phyloP scores from a whole-genome alignment of 345 rosid species.

The Melaleuca quinquenervia region DNA sequence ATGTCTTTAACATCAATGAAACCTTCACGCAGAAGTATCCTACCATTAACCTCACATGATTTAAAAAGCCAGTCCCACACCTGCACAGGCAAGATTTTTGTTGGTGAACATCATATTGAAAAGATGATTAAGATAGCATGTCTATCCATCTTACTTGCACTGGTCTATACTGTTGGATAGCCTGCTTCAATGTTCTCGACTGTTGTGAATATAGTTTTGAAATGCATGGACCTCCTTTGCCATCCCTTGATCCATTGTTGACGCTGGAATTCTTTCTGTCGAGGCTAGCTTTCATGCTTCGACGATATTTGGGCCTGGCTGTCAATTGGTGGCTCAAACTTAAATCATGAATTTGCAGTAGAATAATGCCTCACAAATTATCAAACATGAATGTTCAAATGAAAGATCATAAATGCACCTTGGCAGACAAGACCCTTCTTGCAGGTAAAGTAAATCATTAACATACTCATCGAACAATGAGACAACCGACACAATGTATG shows the following conservation, averaged over 20 bases:
- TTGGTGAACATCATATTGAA: not conserved
- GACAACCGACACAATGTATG: constrained; percentile 49
- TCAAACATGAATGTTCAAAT: not conserved
- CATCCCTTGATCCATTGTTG: constrained; percentile 18
- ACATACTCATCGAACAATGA: constrained; percentile 75
- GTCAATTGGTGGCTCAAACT: constrained; percentile 20
- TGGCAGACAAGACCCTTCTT: constrained; percentile 75
- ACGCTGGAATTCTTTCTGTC: constrained; percentile 19
- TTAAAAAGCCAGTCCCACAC: constrained; percentile 91
- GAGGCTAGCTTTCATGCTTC: constrained; percentile 10
- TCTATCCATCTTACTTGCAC: constrained; percentile 35
- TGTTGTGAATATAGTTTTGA: constrained; percentile 36
- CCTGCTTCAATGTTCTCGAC: constrained; percentile 44
- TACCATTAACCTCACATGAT: constrained; percentile 71
- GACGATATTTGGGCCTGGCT: constrained; percentile 74
- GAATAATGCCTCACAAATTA: not conserved
- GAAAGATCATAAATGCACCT: constrained; percentile 23
- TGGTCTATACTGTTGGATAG: constrained; percentile 51
- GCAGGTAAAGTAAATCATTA: constrained; percentile 68
- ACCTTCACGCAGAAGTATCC: constrained; percentile 50
- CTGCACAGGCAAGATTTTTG: constrained; percentile 17
- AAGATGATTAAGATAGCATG: not conserved
- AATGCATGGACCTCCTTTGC: constrained; percentile 30
- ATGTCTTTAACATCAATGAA: constrained; percentile 51
- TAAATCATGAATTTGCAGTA: not conserved